phyloP scores from a whole-genome alignment of 768 basidiomycete species.

The Sporobolomyces phaffii region DNA sequence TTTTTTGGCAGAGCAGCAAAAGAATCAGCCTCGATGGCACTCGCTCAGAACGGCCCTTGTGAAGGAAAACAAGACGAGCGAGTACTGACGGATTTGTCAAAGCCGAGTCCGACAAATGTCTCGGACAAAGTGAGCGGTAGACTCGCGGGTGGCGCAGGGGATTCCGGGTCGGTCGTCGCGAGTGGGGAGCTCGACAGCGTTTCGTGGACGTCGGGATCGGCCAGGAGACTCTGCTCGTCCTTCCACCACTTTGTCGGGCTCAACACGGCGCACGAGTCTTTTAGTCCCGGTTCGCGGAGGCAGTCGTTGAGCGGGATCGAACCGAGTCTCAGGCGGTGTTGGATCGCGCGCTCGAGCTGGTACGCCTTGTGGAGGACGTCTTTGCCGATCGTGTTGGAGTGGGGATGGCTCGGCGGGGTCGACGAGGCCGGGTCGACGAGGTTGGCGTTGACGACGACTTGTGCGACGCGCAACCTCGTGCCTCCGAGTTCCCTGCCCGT shows the following conservation, averaged over 20 bases:
- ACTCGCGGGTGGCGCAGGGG: background rate
- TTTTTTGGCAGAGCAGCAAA: background rate
- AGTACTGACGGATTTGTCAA: constrained; percentile 53
- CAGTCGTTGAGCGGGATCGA: constrained; percentile 19
- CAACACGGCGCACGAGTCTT: constrained; percentile 61
- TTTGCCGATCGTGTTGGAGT: constrained; percentile 57
- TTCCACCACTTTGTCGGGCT: constrained; percentile 73
- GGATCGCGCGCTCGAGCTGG: constrained; percentile 58
- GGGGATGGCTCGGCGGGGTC: no score
- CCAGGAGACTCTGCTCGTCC: constrained; percentile 56
- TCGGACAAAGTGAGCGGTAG: constrained; percentile 60
- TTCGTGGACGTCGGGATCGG: constrained; percentile 55
- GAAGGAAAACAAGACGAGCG: background rate
- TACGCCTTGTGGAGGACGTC: constrained; percentile 61
- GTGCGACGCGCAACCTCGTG: constrained; percentile 67
- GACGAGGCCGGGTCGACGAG: constrained; percentile 37
- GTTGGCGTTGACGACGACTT: constrained; percentile 63
- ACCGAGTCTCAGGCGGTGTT: constrained; percentile 49
- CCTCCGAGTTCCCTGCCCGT: constrained; percentile 66
- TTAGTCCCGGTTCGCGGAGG: constrained; percentile 48
- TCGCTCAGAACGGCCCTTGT: no score
- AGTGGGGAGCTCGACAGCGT: constrained; percentile 57
- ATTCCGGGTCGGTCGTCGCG: background rate
- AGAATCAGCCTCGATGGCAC: no score
- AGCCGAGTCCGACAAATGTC: constrained; percentile 67